Evolutionary conservation across 768 basidiomycete genomes (phyloP).

Genomic region (Lanmaoa rubissima): DNA sequence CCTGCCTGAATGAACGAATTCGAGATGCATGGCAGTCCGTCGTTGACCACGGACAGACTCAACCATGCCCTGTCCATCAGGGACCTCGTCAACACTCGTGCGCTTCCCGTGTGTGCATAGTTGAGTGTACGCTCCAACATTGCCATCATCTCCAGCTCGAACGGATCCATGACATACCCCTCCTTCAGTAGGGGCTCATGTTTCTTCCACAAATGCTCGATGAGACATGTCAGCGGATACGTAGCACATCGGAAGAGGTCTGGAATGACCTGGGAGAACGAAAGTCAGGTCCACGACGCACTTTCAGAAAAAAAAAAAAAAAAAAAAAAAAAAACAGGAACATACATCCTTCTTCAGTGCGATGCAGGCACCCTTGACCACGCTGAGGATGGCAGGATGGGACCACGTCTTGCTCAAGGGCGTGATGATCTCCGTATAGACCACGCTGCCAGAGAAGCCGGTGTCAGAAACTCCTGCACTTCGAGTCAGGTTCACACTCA

Average conservation of each 20-base stretch:
- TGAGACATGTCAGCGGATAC: neutral
- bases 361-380: neutral
- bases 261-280: neutral
- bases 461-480: too few species aligned
- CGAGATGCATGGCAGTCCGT: slow-evolving; percentile 2
- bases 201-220: neutral
- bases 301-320: too few species aligned
- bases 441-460: too few species aligned
- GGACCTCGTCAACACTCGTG: neutral
- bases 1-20: neutral
- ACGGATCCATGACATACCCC: neutral
- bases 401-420: neutral
- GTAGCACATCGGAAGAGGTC: neutral
- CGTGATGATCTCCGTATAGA: neutral
- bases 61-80: slow-evolving; percentile 8
- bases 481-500: too few species aligned
- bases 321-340: too few species aligned
- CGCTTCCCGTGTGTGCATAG: slow-evolving; percentile 3
- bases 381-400: neutral
- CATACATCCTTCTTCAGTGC: neutral
- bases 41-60: neutral
- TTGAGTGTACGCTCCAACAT: slow-evolving; percentile 1
- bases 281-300: too few species aligned
- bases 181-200: neutral
- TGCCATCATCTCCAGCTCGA: neutral